These are phyloP conservation scores for Trifolium fragiferum DNA, from an alignment of 306 rosid species.

Conservation along the genomic window DNA sequence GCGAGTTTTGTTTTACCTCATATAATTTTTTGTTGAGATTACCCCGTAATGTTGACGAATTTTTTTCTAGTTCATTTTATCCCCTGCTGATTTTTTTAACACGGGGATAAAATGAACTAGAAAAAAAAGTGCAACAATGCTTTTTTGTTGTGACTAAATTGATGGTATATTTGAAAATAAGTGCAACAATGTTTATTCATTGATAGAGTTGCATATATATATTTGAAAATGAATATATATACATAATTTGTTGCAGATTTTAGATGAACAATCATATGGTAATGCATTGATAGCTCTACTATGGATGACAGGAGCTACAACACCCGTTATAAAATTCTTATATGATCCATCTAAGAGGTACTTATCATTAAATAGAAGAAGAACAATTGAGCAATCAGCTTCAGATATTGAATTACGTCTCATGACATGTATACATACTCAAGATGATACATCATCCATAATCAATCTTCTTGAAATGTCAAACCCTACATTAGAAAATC, in stretches of 20 bases:
- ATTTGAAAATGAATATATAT: background rate
- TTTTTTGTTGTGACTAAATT: too few relatives aligned
- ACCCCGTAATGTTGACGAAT: too few relatives aligned
- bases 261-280: slow-evolving; percentile 48
- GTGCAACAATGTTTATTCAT: background rate
- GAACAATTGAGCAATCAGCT: slow-evolving; percentile 54
- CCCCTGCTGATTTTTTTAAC: too few relatives aligned
- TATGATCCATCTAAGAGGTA: slow-evolving; percentile 65
- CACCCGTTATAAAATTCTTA: slow-evolving; percentile 50
- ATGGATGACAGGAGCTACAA: slow-evolving; percentile 46
- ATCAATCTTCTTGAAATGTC: slow-evolving; percentile 61
- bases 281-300: slow-evolving; percentile 48
- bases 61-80: too few relatives aligned
- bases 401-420: slow-evolving; percentile 45
- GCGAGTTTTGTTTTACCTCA: too few relatives aligned
- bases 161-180: too few relatives aligned
- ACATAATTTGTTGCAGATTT: slow-evolving; percentile 48
- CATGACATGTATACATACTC: slow-evolving; percentile 52
- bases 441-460: slow-evolving; percentile 55
- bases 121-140: too few relatives aligned
- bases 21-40: too few relatives aligned
- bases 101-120: too few relatives aligned
- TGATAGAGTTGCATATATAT: background rate
- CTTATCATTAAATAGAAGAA: slow-evolving; percentile 35
- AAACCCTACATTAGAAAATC: slow-evolving; percentile 48